phyloP scores from a whole-genome alignment of 306 rosid species.

The Alnus glutinosa region DNA sequence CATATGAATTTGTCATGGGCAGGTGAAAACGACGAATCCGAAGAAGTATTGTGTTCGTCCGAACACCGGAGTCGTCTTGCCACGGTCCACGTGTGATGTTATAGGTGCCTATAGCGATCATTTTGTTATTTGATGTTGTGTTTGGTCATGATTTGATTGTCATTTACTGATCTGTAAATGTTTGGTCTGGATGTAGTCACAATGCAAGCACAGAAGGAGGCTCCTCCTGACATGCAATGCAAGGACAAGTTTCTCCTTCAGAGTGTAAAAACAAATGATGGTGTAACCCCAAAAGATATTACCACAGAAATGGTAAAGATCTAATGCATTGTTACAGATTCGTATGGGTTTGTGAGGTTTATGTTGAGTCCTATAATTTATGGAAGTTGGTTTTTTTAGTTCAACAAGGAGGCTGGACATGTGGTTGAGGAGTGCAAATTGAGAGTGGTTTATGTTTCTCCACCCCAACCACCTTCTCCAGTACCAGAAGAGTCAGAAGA shows the following conservation, averaged over 20 bases:
- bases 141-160: not conserved
- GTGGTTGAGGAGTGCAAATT: slow-evolving; percentile 84
- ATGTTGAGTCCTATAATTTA: slow-evolving; percentile 31
- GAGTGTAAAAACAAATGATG: slow-evolving; percentile 62
- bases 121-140: not conserved
- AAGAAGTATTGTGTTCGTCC: slow-evolving; percentile 98
- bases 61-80: slow-evolving; percentile 85
- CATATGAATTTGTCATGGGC: slow-evolving; percentile 23
- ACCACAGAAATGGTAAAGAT: slow-evolving; percentile 79
- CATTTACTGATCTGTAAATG: not conserved
- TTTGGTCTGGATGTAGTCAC: slow-evolving; percentile 51
- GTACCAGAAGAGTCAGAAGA: slow-evolving; percentile 93
- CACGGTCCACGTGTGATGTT: slow-evolving; percentile 84
- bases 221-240: slow-evolving; percentile 86
- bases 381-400: slow-evolving; percentile 51
- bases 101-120: slow-evolving; percentile 51
- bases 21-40: slow-evolving; percentile 96
- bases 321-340: slow-evolving; percentile 2
- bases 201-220: slow-evolving; percentile 95
- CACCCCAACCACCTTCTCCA: slow-evolving; percentile 86
- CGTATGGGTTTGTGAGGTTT: slow-evolving; percentile 7
- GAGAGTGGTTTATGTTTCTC: slow-evolving; percentile 81
- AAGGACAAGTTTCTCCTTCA: slow-evolving; percentile 95
- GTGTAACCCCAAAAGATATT: slow-evolving; percentile 56
- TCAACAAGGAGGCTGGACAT: slow-evolving; percentile 81